Percentiles rank a stretch among this genome's conserved stretches.
phyloP scores from a whole-genome alignment of 352 stramenopile genomes.

The Pythium folliculosum region DNA sequence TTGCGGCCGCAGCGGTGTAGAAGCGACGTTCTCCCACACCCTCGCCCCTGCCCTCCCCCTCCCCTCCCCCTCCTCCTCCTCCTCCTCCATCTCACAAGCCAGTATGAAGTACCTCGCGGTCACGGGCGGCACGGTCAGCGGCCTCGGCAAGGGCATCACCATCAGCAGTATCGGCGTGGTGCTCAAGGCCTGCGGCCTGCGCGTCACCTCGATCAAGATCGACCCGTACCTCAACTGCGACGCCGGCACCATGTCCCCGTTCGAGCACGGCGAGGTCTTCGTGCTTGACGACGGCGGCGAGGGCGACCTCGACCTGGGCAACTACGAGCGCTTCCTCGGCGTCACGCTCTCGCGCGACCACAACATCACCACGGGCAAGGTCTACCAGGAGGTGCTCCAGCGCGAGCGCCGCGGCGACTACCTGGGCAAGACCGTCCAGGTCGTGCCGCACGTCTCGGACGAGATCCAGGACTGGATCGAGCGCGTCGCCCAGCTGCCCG shows the following conservation, averaged over 20 bases:
- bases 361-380: slow-evolving; percentile 99
- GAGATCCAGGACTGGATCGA: slow-evolving; percentile 98
- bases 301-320: slow-evolving; percentile 97
- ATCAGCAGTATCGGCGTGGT: slow-evolving; percentile 98
- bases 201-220: slow-evolving; percentile 98
- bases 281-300: slow-evolving; percentile 98
- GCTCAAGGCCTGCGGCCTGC: slow-evolving; percentile 94
- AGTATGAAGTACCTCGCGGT: slow-evolving; percentile 98
- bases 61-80: background rate
- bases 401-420: slow-evolving; percentile 97
- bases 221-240: slow-evolving; percentile 99
- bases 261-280: slow-evolving; percentile 97
- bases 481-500: slow-evolving; percentile 94
- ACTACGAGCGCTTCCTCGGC: slow-evolving; percentile 99
- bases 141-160: slow-evolving; percentile 99
- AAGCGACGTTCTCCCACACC: slow-evolving; percentile 17
- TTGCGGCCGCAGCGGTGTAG: slow-evolving; percentile 23
- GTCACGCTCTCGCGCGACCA: slow-evolving; percentile 96
- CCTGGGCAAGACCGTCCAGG: slow-evolving; percentile 98
- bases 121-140: slow-evolving; percentile 97
- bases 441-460: slow-evolving; percentile 96
- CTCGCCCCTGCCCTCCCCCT: slow-evolving; percentile 11
- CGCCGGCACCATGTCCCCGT: slow-evolving; percentile 97
- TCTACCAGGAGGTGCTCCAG: slow-evolving; percentile 96
- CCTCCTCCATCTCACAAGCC: background rate